A percentile compares a stretch with the other conserved stretches of the same genome.
These are phyloP conservation scores for Thoreauomyces humboldtii DNA, from an alignment of 192 early-diverging fungal genomes.

Conservation along the genomic window DNA sequence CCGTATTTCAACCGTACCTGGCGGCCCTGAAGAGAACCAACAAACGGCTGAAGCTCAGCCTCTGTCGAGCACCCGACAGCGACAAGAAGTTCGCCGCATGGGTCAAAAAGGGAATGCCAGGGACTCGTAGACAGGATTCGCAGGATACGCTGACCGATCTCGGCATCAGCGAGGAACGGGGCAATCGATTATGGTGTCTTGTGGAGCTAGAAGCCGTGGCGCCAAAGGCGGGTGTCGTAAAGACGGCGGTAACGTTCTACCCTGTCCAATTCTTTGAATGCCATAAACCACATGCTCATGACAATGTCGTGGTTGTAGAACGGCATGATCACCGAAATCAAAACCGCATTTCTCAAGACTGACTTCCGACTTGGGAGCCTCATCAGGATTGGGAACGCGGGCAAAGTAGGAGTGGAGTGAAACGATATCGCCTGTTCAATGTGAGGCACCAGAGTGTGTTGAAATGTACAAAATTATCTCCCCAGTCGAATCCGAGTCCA, in stretches of 20 bases:
- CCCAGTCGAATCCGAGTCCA: too few species aligned
- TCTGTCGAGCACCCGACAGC: neutral
- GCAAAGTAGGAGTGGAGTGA: constrained; percentile 20
- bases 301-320: too few species aligned
- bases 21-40: neutral
- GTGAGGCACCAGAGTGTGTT: too few species aligned
- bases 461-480: too few species aligned
- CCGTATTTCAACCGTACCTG: constrained; percentile 4
- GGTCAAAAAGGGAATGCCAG: neutral
- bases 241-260: too few species aligned
- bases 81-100: neutral
- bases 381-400: constrained; percentile 2
- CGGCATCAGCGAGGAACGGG: neutral
- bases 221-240: too few species aligned
- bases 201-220: too few species aligned
- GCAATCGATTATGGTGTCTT: neutral
- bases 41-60: neutral
- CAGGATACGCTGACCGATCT: neutral
- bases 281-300: too few species aligned
- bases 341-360: neutral
- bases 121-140: neutral
- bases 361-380: constrained; percentile 20
- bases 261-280: too few species aligned
- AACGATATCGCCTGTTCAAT: too few species aligned
- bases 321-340: neutral